A percentile compares a stretch with the other conserved stretches of the same genome.
These are phyloP conservation scores for Echinosphaeria canescens DNA, from an alignment of 2,329 filamentous ascomycete species.

Conservation along the genomic window DNA sequence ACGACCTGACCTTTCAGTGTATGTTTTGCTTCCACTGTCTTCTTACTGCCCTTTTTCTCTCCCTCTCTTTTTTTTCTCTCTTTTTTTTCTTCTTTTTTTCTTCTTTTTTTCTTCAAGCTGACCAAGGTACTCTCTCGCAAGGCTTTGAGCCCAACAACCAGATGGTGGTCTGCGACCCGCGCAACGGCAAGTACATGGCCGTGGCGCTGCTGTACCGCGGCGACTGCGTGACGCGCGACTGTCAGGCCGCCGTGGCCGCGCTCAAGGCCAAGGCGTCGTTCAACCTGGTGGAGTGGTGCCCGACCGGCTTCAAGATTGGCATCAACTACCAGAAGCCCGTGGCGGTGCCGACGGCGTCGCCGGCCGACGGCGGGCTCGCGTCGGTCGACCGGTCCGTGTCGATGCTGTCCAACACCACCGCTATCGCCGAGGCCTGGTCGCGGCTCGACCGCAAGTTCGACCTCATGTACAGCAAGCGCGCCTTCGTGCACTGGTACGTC, in stretches of 20 bases:
- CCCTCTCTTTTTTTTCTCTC: not conserved
- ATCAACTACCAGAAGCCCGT: slow-evolving; percentile 55
- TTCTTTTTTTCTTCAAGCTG: slow-evolving; percentile 2
- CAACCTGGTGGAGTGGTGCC: slow-evolving; percentile 58
- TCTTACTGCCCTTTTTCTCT: not conserved
- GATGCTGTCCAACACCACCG: slow-evolving; percentile 57
- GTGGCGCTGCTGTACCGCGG: slow-evolving; percentile 52
- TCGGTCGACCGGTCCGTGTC: slow-evolving; percentile 41
- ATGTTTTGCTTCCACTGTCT: slow-evolving; percentile 11
- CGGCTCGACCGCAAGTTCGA: slow-evolving; percentile 56
- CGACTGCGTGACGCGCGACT: slow-evolving; percentile 49
- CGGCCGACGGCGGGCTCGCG: slow-evolving; percentile 34
- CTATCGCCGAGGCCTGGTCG: slow-evolving; percentile 53
- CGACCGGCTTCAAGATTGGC: slow-evolving; percentile 54
- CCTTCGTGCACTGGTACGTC: slow-evolving; percentile 63
- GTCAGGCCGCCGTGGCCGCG: slow-evolving; percentile 40
- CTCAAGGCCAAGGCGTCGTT: slow-evolving; percentile 53
- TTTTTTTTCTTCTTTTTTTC: slow-evolving; percentile 9
- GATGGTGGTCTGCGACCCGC: slow-evolving; percentile 56
- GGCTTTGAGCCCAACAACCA: slow-evolving; percentile 63
- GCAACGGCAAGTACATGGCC: slow-evolving; percentile 60
- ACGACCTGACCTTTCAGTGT: slow-evolving; percentile 58
- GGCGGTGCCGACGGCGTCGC: slow-evolving; percentile 27
- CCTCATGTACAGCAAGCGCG: slow-evolving; percentile 60
- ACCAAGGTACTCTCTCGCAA: slow-evolving; percentile 8